Conservation (phyloP, 805 yeast species). For the Teunomyces gatunensis region DNA sequence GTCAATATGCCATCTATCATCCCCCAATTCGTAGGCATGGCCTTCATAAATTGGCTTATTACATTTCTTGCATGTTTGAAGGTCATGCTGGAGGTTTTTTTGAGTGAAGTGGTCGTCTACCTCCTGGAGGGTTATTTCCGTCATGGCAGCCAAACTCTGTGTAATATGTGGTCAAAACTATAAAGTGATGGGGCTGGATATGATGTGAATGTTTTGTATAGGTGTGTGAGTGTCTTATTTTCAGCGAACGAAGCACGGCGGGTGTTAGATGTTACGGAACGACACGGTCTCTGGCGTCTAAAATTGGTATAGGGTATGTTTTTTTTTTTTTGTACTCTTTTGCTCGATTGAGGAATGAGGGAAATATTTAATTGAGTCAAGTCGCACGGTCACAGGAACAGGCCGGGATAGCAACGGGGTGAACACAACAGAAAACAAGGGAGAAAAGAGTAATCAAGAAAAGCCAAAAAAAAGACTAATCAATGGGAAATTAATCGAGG, state of each 20-base stretch:
- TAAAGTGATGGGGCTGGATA: neutral
- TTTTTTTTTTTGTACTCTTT: neutral
- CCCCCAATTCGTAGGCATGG: conserved; percentile 92
- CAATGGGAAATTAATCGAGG: neutral
- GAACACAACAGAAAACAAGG: neutral
- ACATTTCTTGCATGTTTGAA: conserved; percentile 41
- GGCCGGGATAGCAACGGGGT: neutral
- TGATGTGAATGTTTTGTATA: neutral
- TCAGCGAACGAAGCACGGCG: neutral
- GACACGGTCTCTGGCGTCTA: neutral
- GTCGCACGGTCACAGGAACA: neutral
- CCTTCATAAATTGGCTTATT: conserved; percentile 67
- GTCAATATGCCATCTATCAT: conserved; percentile 91
- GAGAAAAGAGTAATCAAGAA: neutral
- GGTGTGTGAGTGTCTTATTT: neutral
- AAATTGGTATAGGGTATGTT: neutral
- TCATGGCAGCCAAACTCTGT: neutral
- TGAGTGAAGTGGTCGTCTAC: conserved; percentile 1
- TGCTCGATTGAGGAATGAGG: conserved; percentile 1
- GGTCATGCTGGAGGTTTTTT: conserved; percentile 6
- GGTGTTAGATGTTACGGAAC: neutral
- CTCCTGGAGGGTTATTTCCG: conserved; percentile 3
- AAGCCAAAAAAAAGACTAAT: neutral
- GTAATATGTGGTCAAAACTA: neutral
- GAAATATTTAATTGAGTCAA: neutral